These are phyloP conservation scores for Fusarium nygamai DNA, from an alignment of 2,329 filamentous ascomycete species.

Conservation along the genomic window DNA sequence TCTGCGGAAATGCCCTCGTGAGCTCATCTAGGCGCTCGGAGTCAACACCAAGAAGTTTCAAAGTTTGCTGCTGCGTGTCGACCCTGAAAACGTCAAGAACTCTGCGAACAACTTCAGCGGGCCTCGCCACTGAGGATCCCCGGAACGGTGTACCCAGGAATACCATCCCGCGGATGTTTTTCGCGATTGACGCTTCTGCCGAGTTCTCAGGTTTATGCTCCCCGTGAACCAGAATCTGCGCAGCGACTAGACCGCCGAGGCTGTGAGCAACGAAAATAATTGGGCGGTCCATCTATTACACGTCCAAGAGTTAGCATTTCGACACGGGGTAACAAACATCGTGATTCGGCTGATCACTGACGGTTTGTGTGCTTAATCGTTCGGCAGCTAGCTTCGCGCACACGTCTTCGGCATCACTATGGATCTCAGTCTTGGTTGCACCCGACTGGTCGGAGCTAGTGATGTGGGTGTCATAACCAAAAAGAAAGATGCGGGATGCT, in stretches of 20 bases:
- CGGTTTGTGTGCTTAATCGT: rapidly evolving
- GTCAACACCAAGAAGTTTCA: background rate
- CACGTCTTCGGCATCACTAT: background rate
- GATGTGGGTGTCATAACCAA: background rate
- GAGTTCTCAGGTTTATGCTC: background rate
- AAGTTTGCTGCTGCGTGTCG: rapidly evolving
- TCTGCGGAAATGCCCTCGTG: rapidly evolving
- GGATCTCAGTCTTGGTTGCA: background rate
- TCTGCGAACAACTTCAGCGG: background rate
- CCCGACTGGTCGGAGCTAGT: rapidly evolving
- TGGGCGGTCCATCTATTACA: background rate
- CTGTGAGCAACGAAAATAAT: background rate
- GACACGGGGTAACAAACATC: too few relatives aligned
- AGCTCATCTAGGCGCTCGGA: background rate
- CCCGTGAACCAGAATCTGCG: background rate
- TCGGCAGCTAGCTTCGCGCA: background rate
- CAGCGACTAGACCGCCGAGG: background rate
- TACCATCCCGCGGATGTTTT: rapidly evolving
- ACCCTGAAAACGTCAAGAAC: rapidly evolving
- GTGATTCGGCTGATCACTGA: background rate
- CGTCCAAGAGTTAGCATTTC: background rate
- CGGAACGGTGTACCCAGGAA: background rate
- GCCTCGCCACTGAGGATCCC: rapidly evolving
- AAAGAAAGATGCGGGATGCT: background rate
- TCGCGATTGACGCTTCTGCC: rapidly evolving